Conservation (phyloP, 371 early-diverging fungal genomes). For the Quaeritorhiza haematococci region DNA sequence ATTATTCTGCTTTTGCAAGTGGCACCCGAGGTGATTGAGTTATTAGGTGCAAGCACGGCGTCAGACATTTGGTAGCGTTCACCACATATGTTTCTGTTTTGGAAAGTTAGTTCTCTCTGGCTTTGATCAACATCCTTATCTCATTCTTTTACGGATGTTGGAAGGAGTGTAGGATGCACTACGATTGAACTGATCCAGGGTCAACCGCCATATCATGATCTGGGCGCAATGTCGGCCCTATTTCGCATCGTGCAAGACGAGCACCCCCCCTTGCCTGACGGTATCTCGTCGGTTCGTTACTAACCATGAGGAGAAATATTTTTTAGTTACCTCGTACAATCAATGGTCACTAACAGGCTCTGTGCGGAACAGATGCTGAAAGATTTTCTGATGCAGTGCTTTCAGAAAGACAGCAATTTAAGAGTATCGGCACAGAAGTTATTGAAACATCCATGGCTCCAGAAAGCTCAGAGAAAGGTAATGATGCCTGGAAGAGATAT, state of each 20-base stretch:
- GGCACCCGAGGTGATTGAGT: constrained; percentile 94
- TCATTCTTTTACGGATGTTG: too few relatives aligned
- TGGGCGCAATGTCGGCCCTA: constrained; percentile 57
- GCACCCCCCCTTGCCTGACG: constrained; percentile 56
- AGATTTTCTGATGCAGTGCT: constrained; percentile 38
- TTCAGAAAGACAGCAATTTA: constrained; percentile 34
- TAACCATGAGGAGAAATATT: not conserved
- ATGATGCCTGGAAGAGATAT: too few relatives aligned
- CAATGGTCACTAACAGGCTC: not conserved
- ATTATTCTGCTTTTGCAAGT: constrained; percentile 42
- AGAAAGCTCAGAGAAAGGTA: constrained; percentile 2
- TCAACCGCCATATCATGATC: constrained; percentile 54
- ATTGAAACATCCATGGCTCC: constrained; percentile 32
- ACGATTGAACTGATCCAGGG: constrained; percentile 58
- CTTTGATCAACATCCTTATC: too few relatives aligned
- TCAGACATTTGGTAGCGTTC: constrained; percentile 85
- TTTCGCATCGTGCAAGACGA: constrained; percentile 64
- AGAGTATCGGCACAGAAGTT: constrained; percentile 32
- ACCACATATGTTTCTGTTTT: too few relatives aligned
- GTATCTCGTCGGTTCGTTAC: constrained; percentile 35
- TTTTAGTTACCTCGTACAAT: not conserved
- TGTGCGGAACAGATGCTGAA: constrained; percentile 15
- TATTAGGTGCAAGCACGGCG: constrained; percentile 66
- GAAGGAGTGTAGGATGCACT: constrained; percentile 62
- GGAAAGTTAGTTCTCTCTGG: too few relatives aligned